Conservation (phyloP, 78 protist genomes). For the Dictyostelium intermedium region DNA sequence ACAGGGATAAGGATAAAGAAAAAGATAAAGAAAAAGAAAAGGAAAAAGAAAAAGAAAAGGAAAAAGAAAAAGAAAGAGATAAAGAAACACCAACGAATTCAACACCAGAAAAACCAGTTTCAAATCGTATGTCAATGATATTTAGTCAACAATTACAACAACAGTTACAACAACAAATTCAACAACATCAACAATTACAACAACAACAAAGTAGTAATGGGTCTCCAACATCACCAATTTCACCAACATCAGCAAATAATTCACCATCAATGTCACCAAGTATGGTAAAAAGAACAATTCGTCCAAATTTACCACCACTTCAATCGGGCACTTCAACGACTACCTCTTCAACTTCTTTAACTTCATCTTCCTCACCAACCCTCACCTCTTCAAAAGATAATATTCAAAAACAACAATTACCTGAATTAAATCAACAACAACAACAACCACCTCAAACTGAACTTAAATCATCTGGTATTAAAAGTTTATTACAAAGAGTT, state of each 20-base stretch:
- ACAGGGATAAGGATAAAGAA: conserved; percentile 8
- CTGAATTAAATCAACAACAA: neutral
- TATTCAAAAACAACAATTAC: neutral
- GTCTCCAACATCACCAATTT: neutral
- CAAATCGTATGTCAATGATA: conserved; percentile 15
- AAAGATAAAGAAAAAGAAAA: neutral
- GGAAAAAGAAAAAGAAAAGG: neutral
- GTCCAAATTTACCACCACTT: conserved; percentile 1
- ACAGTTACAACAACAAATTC: conserved; percentile 12
- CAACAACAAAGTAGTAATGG: neutral
- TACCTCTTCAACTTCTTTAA: neutral
- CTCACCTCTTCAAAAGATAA: neutral
- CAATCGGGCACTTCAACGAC: neutral
- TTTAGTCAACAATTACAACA: neutral
- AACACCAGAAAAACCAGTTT: neutral
- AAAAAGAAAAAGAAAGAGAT: neutral
- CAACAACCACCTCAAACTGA: neutral
- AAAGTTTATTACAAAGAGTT: neutral
- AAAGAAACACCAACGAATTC: neutral
- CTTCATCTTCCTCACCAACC: neutral
- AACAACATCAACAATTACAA: conserved; percentile 19
- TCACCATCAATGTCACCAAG: conserved; percentile 20
- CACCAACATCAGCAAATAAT: neutral
- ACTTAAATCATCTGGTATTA: neutral
- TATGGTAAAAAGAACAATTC: neutral